phyloP scores from a whole-genome alignment of 2,329 filamentous ascomycete genomes.

The Corinectria fuckeliana region DNA sequence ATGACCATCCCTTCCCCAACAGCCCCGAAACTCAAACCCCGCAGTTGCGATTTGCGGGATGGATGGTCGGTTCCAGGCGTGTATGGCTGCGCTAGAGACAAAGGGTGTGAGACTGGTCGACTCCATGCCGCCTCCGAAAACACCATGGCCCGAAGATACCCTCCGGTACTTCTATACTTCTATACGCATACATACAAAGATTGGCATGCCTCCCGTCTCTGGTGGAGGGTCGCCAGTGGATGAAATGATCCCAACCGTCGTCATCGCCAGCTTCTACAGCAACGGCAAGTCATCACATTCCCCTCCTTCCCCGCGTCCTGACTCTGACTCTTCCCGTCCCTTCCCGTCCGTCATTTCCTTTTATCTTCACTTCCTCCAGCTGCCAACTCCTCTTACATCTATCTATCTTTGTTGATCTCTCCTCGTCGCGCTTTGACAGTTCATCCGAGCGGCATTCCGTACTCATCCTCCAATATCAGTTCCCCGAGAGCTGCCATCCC shows the following conservation, averaged over 20 bases:
- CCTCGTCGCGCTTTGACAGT: not conserved
- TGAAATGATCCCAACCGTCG: slow-evolving; percentile 24
- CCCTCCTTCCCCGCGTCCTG: slow-evolving; percentile 22
- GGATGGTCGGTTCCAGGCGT: slow-evolving; percentile 10
- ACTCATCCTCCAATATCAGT: slow-evolving; percentile 9
- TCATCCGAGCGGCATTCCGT: not conserved
- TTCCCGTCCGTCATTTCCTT: slow-evolving; percentile 8
- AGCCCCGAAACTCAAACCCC: slow-evolving; percentile 18
- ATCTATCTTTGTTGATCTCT: not conserved
- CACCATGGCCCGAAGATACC: slow-evolving; percentile 25
- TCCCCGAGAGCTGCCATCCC: not conserved
- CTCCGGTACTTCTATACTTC: not conserved
- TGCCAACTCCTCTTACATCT: not conserved
- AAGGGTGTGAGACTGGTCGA: slow-evolving; percentile 19
- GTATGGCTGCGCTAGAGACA: slow-evolving; percentile 9
- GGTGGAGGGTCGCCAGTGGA: slow-evolving; percentile 44
- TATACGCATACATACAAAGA: not conserved
- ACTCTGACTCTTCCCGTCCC: slow-evolving; percentile 6
- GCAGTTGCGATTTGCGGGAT: slow-evolving; percentile 6
- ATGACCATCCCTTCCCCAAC: not conserved
- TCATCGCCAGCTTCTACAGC: slow-evolving; percentile 21
- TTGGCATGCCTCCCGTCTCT: slow-evolving; percentile 15
- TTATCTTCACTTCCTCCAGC: not conserved
- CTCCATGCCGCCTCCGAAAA: slow-evolving; percentile 14
- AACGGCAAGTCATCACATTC: no score